Conservation (phyloP, 2,329 filamentous ascomycete species). For the Torrubiellomyces zombiae region DNA sequence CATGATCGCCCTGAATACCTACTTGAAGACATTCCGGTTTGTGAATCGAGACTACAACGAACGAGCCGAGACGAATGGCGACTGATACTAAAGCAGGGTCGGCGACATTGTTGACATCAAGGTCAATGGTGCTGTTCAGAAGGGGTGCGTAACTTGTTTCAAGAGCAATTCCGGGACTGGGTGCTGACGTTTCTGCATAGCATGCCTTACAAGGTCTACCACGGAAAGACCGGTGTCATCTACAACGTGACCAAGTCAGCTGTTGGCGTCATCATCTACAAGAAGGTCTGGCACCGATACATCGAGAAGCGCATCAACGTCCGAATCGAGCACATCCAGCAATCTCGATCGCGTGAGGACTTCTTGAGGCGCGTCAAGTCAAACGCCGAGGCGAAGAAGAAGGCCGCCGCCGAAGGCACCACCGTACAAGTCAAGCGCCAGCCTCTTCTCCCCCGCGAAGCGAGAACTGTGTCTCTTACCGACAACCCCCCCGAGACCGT, state of each 20-base stretch:
- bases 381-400: conserved; percentile 82
- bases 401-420: conserved; percentile 81
- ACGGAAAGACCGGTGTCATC: conserved; percentile 95
- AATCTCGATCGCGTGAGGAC: conserved; percentile 90
- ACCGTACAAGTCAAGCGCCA: conserved; percentile 88
- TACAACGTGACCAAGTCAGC: conserved; percentile 99
- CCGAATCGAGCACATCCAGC: conserved; percentile 90
- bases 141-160: conserved; percentile 51
- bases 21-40: conserved; percentile 82
- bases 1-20: conserved; percentile 83
- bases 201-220: conserved; percentile 99
- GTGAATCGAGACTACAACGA: conserved; percentile 8
- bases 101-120: conserved; percentile 99
- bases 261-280: conserved; percentile 98
- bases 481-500: conserved; percentile 85
- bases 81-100: conserved; percentile 47
- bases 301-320: conserved; percentile 99
- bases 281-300: conserved; percentile 98
- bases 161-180: neutral
- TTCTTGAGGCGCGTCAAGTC: conserved; percentile 94
- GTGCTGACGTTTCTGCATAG: conserved; percentile 31
- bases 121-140: conserved; percentile 95
- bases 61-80: conserved; percentile 2
- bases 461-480: conserved; percentile 61
- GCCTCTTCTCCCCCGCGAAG: conserved; percentile 62